A percentile compares a stretch with the other conserved stretches of the same genome.
Conservation (phyloP, 305 asterid genomes). For the Solanum hybrid region DNA sequence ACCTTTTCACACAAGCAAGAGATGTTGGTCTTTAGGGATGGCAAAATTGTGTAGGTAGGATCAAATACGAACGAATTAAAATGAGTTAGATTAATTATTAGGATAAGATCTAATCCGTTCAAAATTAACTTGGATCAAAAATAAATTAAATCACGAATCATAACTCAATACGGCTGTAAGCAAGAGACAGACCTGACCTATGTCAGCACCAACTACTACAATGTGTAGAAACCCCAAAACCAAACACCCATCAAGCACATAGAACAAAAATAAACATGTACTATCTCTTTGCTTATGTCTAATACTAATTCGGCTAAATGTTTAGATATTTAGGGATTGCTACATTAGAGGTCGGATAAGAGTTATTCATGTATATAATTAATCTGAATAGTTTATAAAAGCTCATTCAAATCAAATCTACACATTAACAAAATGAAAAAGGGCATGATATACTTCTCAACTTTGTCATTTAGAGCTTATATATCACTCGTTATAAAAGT, state of each 20-base stretch:
- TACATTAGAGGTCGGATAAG: background rate
- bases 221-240: too few species aligned
- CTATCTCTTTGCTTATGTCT: background rate
- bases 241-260: too few species aligned
- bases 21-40: background rate
- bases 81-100: background rate
- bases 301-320: background rate
- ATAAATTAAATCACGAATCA: background rate
- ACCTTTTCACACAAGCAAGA: background rate
- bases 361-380: background rate
- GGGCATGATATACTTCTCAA: too few species aligned
- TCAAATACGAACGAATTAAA: background rate
- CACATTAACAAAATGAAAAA: background rate
- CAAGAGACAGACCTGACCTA: background rate
- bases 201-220: background rate
- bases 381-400: too few species aligned
- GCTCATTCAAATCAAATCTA: background rate
- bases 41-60: background rate
- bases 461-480: too few species aligned
- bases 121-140: background rate
- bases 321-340: background rate
- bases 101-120: fast-evolving
- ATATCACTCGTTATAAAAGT: too few species aligned
- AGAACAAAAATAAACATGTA: background rate
- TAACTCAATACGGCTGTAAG: background rate